Evolutionary conservation across 2,329 filamentous ascomycete genomes (phyloP).

Genomic region (Claviceps pusilla): DNA sequence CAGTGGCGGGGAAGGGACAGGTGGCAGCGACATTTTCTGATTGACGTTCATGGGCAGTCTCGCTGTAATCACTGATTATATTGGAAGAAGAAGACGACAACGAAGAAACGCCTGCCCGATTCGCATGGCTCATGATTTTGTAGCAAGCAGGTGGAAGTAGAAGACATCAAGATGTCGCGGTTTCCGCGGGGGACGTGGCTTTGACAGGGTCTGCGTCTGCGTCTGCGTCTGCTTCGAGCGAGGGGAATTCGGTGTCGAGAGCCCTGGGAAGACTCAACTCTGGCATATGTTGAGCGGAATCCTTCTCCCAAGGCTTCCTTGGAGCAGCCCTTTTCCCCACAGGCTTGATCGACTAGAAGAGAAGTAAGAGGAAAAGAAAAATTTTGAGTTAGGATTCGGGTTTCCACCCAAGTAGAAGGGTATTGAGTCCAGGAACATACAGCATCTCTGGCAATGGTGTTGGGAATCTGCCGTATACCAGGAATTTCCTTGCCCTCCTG

Average conservation of each 20-base stretch:
- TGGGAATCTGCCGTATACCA: constrained; percentile 74
- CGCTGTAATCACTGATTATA: too few species aligned
- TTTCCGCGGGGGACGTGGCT: background rate
- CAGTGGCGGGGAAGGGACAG: background rate
- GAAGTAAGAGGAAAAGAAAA: background rate
- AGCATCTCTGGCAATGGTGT: constrained; percentile 58
- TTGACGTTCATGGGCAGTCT: background rate
- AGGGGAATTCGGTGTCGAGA: constrained; percentile 22
- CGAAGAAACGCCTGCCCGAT: background rate
- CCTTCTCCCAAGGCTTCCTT: constrained; percentile 66
- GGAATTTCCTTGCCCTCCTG: constrained; percentile 70
- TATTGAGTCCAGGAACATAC: constrained; percentile 26
- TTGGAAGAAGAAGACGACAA: background rate
- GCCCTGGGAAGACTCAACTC: constrained; percentile 11
- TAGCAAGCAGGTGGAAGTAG: background rate
- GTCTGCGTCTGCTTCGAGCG: constrained; percentile 15
- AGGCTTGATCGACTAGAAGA: constrained; percentile 29
- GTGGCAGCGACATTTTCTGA: too few species aligned
- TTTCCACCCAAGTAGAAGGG: background rate
- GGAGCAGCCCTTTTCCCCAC: constrained; percentile 33
- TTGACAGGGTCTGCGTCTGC: background rate
- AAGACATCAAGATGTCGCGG: background rate
- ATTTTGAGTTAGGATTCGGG: background rate
- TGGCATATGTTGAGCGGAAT: constrained; percentile 12
- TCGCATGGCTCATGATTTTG: background rate